These are phyloP conservation scores for Acacia acuminata DNA, from an alignment of 306 rosid genomes.

Conservation along the genomic window DNA sequence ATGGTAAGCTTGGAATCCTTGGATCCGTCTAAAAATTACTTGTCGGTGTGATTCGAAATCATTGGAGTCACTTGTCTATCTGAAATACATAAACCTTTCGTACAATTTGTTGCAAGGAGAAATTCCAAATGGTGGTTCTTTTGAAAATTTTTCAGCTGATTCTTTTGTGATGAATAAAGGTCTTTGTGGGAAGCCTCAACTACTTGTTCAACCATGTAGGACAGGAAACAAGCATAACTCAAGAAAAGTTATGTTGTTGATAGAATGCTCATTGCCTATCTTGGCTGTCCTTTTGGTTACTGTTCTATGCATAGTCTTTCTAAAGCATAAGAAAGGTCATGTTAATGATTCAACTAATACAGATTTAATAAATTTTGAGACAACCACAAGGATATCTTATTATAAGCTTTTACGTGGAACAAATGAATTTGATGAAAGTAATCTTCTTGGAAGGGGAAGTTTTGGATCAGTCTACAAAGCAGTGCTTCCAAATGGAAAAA, in stretches of 20 bases:
- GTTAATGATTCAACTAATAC: not conserved
- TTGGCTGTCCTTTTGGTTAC: not conserved
- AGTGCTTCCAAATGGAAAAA: not conserved
- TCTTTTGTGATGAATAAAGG: not conserved
- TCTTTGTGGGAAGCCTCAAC: not conserved
- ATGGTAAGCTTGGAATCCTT: not conserved
- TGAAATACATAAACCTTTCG: not conserved
- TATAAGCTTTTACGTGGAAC: not conserved
- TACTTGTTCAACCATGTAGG: not conserved
- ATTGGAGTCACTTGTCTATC: not conserved
- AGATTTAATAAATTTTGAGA: not conserved
- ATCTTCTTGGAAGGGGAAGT: not conserved
- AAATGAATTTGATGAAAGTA: not conserved
- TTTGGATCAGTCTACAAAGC: conserved; percentile 4
- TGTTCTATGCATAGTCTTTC: not conserved
- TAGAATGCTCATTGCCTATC: not conserved
- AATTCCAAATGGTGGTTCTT: conserved; percentile 1
- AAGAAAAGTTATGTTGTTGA: not conserved
- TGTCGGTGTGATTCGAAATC: not conserved
- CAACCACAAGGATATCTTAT: not conserved
- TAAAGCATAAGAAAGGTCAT: not conserved
- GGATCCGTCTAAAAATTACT: not conserved
- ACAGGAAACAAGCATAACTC: not conserved
- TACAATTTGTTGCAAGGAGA: not conserved
- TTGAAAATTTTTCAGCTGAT: not conserved